phyloP scores from a whole-genome alignment of 768 basidiomycete genomes.

The Zangia roseola region DNA sequence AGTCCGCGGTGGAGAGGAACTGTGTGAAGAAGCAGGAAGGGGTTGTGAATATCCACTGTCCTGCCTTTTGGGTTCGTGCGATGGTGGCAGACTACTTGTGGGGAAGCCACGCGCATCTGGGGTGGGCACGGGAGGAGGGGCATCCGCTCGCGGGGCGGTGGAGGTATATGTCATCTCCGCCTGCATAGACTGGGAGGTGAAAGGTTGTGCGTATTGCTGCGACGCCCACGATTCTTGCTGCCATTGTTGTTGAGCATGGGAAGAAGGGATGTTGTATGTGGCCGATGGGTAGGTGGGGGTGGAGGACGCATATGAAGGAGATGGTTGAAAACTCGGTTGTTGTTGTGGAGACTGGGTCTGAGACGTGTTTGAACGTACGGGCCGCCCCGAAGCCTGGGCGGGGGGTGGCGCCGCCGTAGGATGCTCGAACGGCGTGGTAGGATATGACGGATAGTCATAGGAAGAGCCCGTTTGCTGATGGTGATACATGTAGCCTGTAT shows the following conservation, averaged over 20 bases:
- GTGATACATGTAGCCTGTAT: constrained; percentile 53
- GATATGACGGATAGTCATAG: constrained; percentile 54
- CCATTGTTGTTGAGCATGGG: constrained; percentile 42
- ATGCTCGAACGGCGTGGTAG: constrained; percentile 26
- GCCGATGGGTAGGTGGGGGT: constrained; percentile 27
- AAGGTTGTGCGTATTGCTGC: constrained; percentile 32
- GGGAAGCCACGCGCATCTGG: constrained; percentile 33
- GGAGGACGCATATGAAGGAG: constrained; percentile 30
- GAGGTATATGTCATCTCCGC: constrained; percentile 36
- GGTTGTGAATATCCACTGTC: constrained; percentile 33
- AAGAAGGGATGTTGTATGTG: constrained; percentile 27
- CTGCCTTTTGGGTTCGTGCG: constrained; percentile 35
- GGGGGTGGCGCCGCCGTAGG: constrained; percentile 17
- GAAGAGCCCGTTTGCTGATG: constrained; percentile 41
- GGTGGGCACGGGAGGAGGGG: constrained; percentile 27
- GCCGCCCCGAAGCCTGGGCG: constrained; percentile 31
- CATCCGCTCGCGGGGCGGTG: constrained; percentile 33
- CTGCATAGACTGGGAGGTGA: constrained; percentile 33
- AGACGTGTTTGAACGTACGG: constrained; percentile 29
- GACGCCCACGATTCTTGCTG: constrained; percentile 40
- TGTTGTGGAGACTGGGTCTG: constrained; percentile 34
- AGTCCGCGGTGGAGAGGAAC: constrained; percentile 32
- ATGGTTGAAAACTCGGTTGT: constrained; percentile 23
- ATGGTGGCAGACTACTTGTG: constrained; percentile 19
- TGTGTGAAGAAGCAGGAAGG: constrained; percentile 24